phyloP scores from a whole-genome alignment of 139 green algal species.

The Micractinium sp. region DNA sequence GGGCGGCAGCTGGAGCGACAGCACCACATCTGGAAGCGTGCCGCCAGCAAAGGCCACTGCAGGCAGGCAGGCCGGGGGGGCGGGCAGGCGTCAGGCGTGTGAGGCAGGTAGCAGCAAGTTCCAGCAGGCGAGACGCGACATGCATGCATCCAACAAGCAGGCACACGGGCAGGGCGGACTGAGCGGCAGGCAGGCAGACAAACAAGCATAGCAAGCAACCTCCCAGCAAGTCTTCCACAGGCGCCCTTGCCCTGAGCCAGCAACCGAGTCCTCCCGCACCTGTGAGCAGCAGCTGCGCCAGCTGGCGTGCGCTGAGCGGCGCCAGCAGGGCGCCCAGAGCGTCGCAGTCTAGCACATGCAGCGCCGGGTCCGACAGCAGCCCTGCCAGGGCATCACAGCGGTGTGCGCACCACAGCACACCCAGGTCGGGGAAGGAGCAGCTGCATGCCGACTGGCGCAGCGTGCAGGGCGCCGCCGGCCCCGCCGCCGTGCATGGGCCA shows the following conservation, averaged over 20 bases:
- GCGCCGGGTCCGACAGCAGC: neutral
- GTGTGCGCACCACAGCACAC: constrained; percentile 5
- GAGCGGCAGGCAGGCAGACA: too few species aligned
- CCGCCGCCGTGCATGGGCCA: neutral
- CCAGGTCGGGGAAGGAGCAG: constrained; percentile 3
- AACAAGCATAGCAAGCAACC: too few species aligned
- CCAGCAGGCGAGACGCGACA: neutral
- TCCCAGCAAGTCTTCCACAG: too few species aligned
- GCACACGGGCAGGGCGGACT: neutral
- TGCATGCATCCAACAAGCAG: neutral
- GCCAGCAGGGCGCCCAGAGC: constrained; percentile 10
- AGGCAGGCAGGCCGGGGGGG: neutral
- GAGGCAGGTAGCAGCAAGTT: neutral
- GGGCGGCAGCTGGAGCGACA: constrained; percentile 2
- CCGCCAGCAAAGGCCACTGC: constrained; percentile 4
- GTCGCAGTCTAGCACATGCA: constrained; percentile 27
- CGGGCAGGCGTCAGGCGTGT: neutral
- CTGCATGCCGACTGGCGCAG: neutral
- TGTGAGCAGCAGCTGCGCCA: constrained; percentile 25
- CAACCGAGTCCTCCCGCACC: too few species aligned
- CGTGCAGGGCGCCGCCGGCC: neutral
- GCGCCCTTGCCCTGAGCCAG: too few species aligned
- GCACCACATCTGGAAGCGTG: constrained; percentile 8
- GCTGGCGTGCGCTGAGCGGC: constrained; percentile 1
- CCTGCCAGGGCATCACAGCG: neutral